A percentile compares a stretch with the other conserved stretches of the same genome.
Conservation (phyloP, 345 rosid species). For the Boechera retrofracta region DNA sequence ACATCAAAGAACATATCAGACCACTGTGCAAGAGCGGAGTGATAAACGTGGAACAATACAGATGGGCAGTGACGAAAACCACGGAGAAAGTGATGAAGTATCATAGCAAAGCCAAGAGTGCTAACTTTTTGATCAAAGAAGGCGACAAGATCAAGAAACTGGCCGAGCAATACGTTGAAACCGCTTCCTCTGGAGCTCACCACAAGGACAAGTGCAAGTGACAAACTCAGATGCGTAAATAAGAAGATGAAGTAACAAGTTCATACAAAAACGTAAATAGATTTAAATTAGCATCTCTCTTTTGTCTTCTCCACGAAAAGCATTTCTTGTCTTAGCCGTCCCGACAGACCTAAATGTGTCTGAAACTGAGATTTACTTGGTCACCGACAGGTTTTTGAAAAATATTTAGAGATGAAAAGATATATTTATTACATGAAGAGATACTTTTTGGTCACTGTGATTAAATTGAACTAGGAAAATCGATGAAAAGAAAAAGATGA, state of each 20-base stretch:
- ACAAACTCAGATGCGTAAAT: slow-evolving; percentile 23
- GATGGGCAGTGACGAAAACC: slow-evolving; percentile 90
- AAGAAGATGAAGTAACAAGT: slow-evolving; percentile 33
- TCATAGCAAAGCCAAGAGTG: slow-evolving; percentile 82
- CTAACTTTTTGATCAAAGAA: slow-evolving; percentile 90
- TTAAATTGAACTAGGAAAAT: too few species aligned
- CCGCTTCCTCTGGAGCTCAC: slow-evolving; percentile 55
- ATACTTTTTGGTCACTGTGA: too few species aligned
- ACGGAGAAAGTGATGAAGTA: slow-evolving; percentile 92
- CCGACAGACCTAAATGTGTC: slow-evolving; percentile 9
- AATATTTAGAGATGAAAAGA: not conserved
- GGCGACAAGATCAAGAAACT: slow-evolving; percentile 98
- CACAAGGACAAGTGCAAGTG: slow-evolving; percentile 53
- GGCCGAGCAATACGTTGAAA: slow-evolving; percentile 87
- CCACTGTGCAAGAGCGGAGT: slow-evolving; percentile 93
- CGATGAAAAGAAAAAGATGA: too few species aligned
- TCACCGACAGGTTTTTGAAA: not conserved
- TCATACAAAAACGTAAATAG: slow-evolving; percentile 36
- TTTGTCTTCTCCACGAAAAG: slow-evolving; percentile 37
- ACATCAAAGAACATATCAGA: slow-evolving; percentile 95
- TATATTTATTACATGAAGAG: not conserved
- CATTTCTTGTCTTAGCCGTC: not conserved
- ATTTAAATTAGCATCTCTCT: not conserved
- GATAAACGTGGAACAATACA: slow-evolving; percentile 77
- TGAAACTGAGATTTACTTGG: slow-evolving; percentile 2